Base-by-base conservation (phyloP, 2,329 filamentous ascomycete genomes). In the Pseudodiploospora longispora region DNA sequence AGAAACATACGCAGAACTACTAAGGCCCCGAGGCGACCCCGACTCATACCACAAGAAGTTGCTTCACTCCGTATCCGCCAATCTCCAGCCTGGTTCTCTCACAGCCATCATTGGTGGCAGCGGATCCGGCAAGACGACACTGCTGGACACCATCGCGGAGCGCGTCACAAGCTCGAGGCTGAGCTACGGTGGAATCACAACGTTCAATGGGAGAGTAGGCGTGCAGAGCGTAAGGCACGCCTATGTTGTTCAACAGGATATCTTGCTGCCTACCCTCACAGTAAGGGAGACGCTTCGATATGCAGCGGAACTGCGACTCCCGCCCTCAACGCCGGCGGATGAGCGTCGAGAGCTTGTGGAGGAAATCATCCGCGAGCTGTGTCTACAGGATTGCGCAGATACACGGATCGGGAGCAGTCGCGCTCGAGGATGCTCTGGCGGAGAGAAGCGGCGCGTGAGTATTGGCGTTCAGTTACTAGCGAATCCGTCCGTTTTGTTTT, bases 381-480 rank as follows among this genome's bases (percentile, higher is more conserved):
- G 85, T 0, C 60, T 90, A 35, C 87, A 87, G 58, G 84, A 89
- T 51, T 88, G 85, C 46, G 85, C 85, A 27, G 68, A 87, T 50
- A 90, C 85, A 1, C 69, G 80, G 6, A 85, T 90, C 42, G 85
- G 85, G 1, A 83, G 81, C 52, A 76, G 75, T 45, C 74, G 76
- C 40, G 82, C 87, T 54, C 82, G 85, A 38, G 85, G 85, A 0
- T 89, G 85, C 55, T 88, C 83, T 38, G 85, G 86, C 0, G 86
- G 85, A 3, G 86, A 90, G 60, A 89, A 88, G 67, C 72, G 85
- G 49, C 70, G 85, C 30, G 83, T 83, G 1, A 87, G 83, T 50
- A 85, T 90, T 38, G 85, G 84, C 3, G 84, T 90, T 4, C 85
- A 89, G 61, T 70, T 90, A 44, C 68, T 90, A n/a, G 80, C 83